Conservation (phyloP, 2,329 filamentous ascomycete genomes). For the Aspergillus novofumigatus region DNA sequence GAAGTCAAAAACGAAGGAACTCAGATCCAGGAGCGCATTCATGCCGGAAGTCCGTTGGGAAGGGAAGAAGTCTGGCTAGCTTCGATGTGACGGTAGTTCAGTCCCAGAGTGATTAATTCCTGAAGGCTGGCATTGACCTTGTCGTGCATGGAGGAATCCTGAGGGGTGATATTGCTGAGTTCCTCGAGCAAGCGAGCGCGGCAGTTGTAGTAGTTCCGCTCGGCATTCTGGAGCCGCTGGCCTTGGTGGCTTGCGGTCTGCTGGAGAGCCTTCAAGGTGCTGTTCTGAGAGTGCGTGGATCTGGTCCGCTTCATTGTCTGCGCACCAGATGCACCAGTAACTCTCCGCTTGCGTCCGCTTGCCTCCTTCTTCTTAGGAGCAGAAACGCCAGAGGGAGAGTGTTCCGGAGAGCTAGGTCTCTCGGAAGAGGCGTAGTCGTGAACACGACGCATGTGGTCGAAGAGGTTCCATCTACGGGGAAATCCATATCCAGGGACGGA, state of each 20-base stretch:
- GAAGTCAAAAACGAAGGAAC: background rate
- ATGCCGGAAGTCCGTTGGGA: conserved; percentile 30
- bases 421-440: conserved; percentile 58
- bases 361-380: conserved; percentile 38
- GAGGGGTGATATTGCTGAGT: conserved; percentile 35
- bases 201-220: conserved; percentile 41
- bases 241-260: conserved; percentile 31
- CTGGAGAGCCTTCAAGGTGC: conserved; percentile 30
- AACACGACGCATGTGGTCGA: conserved; percentile 95
- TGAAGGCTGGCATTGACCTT: conserved; percentile 43
- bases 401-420: conserved; percentile 40
- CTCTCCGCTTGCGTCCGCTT: conserved; percentile 37
- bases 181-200: conserved; percentile 38
- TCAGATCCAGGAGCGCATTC: conserved; percentile 15
- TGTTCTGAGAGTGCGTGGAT: conserved; percentile 35
- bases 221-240: conserved; percentile 40
- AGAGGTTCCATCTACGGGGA: conserved; percentile 89
- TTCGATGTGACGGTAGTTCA: conserved; percentile 42
- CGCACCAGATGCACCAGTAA: conserved; percentile 33
- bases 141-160: conserved; percentile 40
- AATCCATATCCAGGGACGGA: conserved; percentile 80
- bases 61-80: conserved; percentile 38
- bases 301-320: conserved; percentile 42
- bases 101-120: conserved; percentile 40
- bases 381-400: conserved; percentile 27